phyloP scores from a whole-genome alignment of 2,329 filamentous ascomycete species.

The Trichoderma oligosporum region DNA sequence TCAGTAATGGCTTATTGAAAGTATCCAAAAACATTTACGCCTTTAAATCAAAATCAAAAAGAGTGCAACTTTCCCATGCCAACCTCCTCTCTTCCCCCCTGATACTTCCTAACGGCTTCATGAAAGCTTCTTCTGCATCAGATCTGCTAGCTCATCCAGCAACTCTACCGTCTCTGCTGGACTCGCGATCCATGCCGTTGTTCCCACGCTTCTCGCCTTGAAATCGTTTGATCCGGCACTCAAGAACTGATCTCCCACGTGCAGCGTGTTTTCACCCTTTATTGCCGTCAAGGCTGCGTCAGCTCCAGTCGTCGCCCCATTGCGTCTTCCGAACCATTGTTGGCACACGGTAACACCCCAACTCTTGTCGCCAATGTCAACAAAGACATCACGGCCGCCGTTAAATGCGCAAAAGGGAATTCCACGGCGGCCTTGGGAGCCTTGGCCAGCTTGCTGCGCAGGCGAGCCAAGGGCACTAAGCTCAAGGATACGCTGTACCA shows the following conservation, averaged over 20 bases:
- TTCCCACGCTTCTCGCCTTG: constrained; percentile 86
- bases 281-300: constrained; percentile 41
- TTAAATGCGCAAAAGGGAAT: constrained; percentile 98
- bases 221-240: constrained; percentile 96
- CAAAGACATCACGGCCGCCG: constrained; percentile 94
- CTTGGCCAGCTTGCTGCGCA: constrained; percentile 28
- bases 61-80: no score
- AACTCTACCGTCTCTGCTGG: constrained; percentile 86
- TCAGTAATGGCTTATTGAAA: no score
- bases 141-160: constrained; percentile 71
- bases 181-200: constrained; percentile 95
- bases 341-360: constrained; percentile 94
- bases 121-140: constrained; percentile 42
- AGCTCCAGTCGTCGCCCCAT: not conserved
- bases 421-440: constrained; percentile 22
- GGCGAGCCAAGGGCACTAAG: constrained; percentile 57
- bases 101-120: not conserved
- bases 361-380: constrained; percentile 96
- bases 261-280: constrained; percentile 73
- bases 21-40: no score
- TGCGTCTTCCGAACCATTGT: constrained; percentile 68
- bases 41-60: no score
- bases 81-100: no score
- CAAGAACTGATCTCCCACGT: constrained; percentile 95
- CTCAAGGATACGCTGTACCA: constrained; percentile 89